Conservation (phyloP, 257 asterid species). For the Avicennia marina region DNA sequence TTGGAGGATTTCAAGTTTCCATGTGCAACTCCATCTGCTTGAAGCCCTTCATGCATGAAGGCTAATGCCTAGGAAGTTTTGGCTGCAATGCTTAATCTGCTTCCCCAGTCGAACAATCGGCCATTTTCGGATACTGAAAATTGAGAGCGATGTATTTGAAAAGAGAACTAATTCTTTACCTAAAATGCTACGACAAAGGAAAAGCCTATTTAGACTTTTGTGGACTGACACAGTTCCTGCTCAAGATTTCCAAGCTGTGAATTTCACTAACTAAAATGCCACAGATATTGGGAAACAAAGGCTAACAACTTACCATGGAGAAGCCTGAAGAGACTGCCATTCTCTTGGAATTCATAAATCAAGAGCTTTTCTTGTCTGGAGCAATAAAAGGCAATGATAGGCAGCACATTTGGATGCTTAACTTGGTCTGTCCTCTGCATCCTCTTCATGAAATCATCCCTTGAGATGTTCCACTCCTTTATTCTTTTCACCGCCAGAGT, state of each 20-base stretch:
- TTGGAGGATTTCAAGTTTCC: conserved; percentile 75
- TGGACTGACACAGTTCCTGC: no score
- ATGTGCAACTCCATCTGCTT: conserved; percentile 48
- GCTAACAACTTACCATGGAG: conserved; percentile 74
- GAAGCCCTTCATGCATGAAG: conserved; percentile 52
- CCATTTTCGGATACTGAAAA: conserved; percentile 44
- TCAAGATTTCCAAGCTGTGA: no score
- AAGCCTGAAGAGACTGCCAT: conserved; percentile 60
- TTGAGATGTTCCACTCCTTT: conserved; percentile 51
- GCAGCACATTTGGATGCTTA: conserved; percentile 53
- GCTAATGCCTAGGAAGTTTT: conserved; percentile 50
- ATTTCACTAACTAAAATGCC: no score
- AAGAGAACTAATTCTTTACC: no score
- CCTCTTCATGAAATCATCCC: conserved; percentile 51
- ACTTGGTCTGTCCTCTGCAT: conserved; percentile 43
- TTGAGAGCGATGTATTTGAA: no score
- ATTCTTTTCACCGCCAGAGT: conserved; percentile 66
- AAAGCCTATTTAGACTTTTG: no score
- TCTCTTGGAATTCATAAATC: conserved; percentile 62
- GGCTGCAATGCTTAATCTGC: conserved; percentile 47
- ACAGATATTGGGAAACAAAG: no score
- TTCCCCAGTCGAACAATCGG: conserved; percentile 43
- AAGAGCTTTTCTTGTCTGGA: conserved; percentile 66
- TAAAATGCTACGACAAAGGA: no score
- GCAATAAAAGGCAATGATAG: conserved; percentile 61